Conservation (phyloP, 345 rosid genomes). For the Brassica incana region DNA sequence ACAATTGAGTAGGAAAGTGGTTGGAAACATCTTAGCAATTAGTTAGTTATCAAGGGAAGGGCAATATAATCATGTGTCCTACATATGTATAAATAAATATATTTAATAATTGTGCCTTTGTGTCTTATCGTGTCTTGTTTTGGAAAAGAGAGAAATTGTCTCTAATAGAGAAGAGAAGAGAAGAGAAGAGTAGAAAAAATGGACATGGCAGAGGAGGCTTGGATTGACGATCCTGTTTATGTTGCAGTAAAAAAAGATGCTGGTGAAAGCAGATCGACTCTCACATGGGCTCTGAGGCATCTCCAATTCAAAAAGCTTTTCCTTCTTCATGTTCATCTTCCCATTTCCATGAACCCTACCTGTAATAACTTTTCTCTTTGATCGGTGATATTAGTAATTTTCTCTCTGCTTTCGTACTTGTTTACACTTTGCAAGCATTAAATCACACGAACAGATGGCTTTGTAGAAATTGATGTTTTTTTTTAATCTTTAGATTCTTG, state of each 20-base stretch:
- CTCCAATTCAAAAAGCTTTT: slow-evolving; percentile 44
- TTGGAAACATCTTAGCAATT: slow-evolving; percentile 34
- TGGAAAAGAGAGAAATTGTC: slow-evolving; percentile 29
- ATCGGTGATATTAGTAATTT: neutral
- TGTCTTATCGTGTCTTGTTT: slow-evolving; percentile 21
- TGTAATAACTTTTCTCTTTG: slow-evolving; percentile 1
- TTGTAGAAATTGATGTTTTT: slow-evolving; percentile 1
- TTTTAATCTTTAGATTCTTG: neutral
- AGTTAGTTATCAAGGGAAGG: neutral
- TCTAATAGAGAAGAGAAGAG: neutral
- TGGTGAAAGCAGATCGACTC: slow-evolving; percentile 47
- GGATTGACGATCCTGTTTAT: slow-evolving; percentile 45
- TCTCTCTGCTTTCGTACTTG: neutral
- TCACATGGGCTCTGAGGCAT: slow-evolving; percentile 52
- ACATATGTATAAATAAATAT: neutral
- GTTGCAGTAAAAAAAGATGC: slow-evolving; percentile 59
- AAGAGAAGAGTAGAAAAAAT: neutral
- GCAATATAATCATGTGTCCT: neutral
- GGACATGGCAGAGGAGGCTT: slow-evolving; percentile 32
- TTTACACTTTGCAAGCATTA: slow-evolving; percentile 1
- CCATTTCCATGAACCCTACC: slow-evolving; percentile 21
- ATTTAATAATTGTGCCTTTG: neutral
- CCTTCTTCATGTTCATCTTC: slow-evolving; percentile 52
- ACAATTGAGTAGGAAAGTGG: slow-evolving; percentile 20
- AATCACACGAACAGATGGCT: neutral